phyloP scores from a whole-genome alignment of 768 basidiomycete species.

The Agaricus blazei region DNA sequence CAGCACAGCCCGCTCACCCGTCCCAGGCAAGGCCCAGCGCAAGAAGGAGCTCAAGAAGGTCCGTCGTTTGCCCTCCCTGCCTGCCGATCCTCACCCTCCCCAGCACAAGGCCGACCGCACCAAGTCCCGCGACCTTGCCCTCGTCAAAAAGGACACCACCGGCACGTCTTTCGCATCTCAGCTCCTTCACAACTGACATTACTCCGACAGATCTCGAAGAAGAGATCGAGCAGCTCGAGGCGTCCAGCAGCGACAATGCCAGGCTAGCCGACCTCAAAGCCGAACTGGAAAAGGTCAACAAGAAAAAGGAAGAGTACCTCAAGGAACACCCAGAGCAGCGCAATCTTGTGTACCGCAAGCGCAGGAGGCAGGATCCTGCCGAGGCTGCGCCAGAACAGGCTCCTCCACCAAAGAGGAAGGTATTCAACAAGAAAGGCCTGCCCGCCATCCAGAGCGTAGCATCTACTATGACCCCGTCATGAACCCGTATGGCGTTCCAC shows the following conservation, averaged over 20 bases:
- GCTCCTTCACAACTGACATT: not conserved
- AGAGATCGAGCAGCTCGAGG: conserved; percentile 67
- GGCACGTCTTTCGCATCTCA: conserved; percentile 36
- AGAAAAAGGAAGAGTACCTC: conserved; percentile 89
- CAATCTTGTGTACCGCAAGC: conserved; percentile 69
- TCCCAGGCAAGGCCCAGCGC: conserved; percentile 80
- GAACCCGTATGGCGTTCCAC: conserved; percentile 91
- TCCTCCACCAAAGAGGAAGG: conserved; percentile 50
- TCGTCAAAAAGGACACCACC: conserved; percentile 91
- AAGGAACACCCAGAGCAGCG: conserved; percentile 91
- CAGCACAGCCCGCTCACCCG: conserved; percentile 6
- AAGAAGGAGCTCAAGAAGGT: conserved; percentile 97
- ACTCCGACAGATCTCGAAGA: conserved; percentile 63
- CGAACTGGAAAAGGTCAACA: conserved; percentile 76
- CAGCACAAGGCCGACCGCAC: conserved; percentile 88
- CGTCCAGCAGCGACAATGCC: conserved; percentile 47
- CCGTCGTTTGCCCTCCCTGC: conserved; percentile 16
- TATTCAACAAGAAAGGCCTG: conserved; percentile 80
- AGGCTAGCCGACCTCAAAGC: conserved; percentile 66
- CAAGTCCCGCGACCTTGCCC: conserved; percentile 81
- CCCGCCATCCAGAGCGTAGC: conserved; percentile 86
- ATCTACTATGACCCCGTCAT: conserved; percentile 90
- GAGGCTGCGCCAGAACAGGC: conserved; percentile 25
- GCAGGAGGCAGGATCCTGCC: conserved; percentile 36
- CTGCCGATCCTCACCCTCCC: conserved; percentile 21